Evolutionary conservation across 768 basidiomycete species (phyloP).

Genomic region (Auricularia sp.): DNA sequence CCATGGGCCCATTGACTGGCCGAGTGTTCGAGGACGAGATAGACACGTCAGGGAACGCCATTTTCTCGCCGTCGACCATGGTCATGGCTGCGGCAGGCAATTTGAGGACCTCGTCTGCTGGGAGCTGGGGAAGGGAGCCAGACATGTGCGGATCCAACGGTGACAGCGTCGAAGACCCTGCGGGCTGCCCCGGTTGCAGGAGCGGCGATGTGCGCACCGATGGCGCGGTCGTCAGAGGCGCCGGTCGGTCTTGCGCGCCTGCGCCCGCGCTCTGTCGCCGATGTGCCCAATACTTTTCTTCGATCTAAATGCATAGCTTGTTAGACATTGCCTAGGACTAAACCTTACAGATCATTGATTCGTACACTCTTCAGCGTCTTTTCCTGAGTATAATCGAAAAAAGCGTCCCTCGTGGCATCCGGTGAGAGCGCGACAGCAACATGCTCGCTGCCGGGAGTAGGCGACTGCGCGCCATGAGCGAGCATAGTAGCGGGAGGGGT

Average conservation of each 20-base stretch:
- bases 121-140: background rate
- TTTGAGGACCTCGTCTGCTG: background rate
- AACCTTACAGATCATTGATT: slow-evolving; percentile 1
- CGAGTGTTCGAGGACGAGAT: background rate
- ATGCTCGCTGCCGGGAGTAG: too few species aligned
- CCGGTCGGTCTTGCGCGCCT: slow-evolving; percentile 1
- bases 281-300: slow-evolving; percentile 62
- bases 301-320: slow-evolving; percentile 38
- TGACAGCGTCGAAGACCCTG: slow-evolving; percentile 7
- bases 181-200: slow-evolving; percentile 16
- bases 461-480: too few species aligned
- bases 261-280: slow-evolving; percentile 45
- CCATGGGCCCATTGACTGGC: background rate
- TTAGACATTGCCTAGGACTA: background rate
- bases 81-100: background rate
- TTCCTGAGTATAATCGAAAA: slow-evolving; percentile 73
- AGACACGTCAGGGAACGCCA: background rate
- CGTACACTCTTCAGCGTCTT: slow-evolving; percentile 42
- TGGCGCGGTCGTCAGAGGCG: background rate
- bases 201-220: slow-evolving; percentile 26
- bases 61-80: background rate
- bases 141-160: slow-evolving; percentile 5
- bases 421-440: background rate
- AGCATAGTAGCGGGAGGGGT: background rate
- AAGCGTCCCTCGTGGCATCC: slow-evolving; percentile 40